These are phyloP conservation scores for Coleophoma eucalyptorum DNA, from an alignment of 2,329 filamentous ascomycete species.

Conservation along the genomic window DNA sequence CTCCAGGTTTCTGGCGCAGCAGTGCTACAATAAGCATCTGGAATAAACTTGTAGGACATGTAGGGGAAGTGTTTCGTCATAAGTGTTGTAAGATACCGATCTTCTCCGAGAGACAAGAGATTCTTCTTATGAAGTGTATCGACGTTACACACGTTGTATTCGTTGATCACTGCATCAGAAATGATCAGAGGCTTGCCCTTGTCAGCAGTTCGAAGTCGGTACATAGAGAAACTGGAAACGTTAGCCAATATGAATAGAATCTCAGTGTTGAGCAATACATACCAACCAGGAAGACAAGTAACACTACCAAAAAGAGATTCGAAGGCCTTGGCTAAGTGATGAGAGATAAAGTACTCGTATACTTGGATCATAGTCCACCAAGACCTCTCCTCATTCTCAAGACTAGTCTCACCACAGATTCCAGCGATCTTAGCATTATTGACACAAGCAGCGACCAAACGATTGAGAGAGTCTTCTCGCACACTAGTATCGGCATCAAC, in stretches of 20 bases:
- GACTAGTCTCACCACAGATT: slow-evolving; percentile 93
- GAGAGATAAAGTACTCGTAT: slow-evolving; percentile 99
- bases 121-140: slow-evolving; percentile 97
- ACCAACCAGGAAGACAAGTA: slow-evolving; percentile 98
- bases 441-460: slow-evolving; percentile 86
- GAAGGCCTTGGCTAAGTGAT: slow-evolving; percentile 94
- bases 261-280: slow-evolving; percentile 37
- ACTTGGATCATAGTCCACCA: slow-evolving; percentile 99
- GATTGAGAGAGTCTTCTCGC: slow-evolving; percentile 85
- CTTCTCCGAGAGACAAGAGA: slow-evolving; percentile 86
- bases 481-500: slow-evolving; percentile 97
- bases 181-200: slow-evolving; percentile 94
- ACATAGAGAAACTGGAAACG: slow-evolving; percentile 87
- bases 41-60: slow-evolving; percentile 95
- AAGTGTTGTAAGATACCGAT: slow-evolving; percentile 93
- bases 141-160: slow-evolving; percentile 85
- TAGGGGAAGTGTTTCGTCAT: slow-evolving; percentile 97
- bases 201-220: slow-evolving; percentile 89
- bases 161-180: slow-evolving; percentile 78
- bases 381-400: slow-evolving; percentile 90
- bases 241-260: slow-evolving; percentile 30
- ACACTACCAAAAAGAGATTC: slow-evolving; percentile 97
- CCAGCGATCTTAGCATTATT: slow-evolving; percentile 95
- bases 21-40: slow-evolving; percentile 89
- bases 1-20: slow-evolving; percentile 93